Evolutionary conservation across 1,284 basidiomycete genomes (phyloP).

Genomic region (Neotropicomus parvogracilis): DNA sequence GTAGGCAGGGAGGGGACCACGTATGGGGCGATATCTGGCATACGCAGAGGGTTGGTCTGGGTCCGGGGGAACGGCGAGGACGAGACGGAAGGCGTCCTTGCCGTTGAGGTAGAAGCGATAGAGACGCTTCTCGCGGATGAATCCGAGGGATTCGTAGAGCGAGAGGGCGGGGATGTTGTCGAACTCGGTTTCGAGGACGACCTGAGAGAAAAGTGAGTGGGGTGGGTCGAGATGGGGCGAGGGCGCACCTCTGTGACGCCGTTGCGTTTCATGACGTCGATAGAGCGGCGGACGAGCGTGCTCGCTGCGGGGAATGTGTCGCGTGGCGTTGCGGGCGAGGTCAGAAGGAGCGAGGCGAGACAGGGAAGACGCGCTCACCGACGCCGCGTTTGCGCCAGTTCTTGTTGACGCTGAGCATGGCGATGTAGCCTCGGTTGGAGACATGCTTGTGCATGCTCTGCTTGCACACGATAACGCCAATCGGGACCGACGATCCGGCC

Average conservation of each 20-base stretch:
- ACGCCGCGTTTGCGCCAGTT: constrained; percentile 85
- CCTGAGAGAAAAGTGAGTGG: constrained; percentile 41
- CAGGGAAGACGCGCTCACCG: constrained; percentile 49
- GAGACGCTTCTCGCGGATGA: constrained; percentile 93
- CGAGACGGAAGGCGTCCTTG: constrained; percentile 78
- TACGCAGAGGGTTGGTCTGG: constrained; percentile 20
- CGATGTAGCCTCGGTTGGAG: constrained; percentile 90
- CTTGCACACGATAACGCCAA: constrained; percentile 95
- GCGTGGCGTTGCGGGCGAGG: constrained; percentile 4
- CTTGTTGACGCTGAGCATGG: constrained; percentile 90
- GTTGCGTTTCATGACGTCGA: constrained; percentile 74
- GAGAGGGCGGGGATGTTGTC: constrained; percentile 87
- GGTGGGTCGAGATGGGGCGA: rapidly evolving
- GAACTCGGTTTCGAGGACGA: constrained; percentile 95
- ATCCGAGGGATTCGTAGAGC: constrained; percentile 89
- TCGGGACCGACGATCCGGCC: constrained; percentile 52
- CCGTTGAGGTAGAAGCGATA: constrained; percentile 96
- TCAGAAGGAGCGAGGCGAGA: not conserved
- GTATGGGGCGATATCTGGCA: constrained; percentile 14
- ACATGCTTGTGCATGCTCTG: constrained; percentile 80
- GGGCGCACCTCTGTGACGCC: constrained; percentile 82
- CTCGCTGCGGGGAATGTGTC: constrained; percentile 17
- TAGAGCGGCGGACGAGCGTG: constrained; percentile 51
- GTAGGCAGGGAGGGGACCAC: constrained; percentile 27
- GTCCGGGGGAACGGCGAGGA: constrained; percentile 53